These are phyloP conservation scores for Phytophthora aleatoria DNA, from an alignment of 352 stramenopile species.

Conservation along the genomic window DNA sequence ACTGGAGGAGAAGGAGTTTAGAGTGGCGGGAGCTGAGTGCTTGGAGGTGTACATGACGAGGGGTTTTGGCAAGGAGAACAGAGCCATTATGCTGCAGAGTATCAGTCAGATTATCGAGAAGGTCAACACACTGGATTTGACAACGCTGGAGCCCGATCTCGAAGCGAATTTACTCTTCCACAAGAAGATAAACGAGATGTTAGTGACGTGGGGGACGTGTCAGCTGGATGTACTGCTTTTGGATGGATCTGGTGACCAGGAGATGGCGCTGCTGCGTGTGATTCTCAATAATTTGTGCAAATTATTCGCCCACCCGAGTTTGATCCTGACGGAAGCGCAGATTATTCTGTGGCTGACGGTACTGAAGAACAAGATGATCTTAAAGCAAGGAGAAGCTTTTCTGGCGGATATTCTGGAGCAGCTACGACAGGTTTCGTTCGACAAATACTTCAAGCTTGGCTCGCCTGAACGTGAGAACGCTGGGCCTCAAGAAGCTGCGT, in stretches of 20 bases:
- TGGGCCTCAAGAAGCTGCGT: slow-evolving; percentile 35
- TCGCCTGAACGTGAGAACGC: slow-evolving; percentile 62
- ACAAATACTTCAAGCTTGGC: slow-evolving; percentile 83
- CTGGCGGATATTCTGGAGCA: slow-evolving; percentile 45
- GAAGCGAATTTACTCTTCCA: slow-evolving; percentile 66
- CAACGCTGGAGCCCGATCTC: slow-evolving; percentile 46
- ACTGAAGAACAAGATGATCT: slow-evolving; percentile 70
- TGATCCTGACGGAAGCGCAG: slow-evolving; percentile 72
- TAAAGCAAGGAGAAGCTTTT: slow-evolving; percentile 50
- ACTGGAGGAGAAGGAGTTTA: slow-evolving; percentile 59
- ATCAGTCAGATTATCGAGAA: slow-evolving; percentile 68
- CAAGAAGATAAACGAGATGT: slow-evolving; percentile 77
- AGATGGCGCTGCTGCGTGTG: slow-evolving; percentile 51
- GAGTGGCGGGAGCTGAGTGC: slow-evolving; percentile 63
- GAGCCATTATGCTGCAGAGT: slow-evolving; percentile 62
- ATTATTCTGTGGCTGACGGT: slow-evolving; percentile 76
- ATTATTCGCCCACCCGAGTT: slow-evolving; percentile 70
- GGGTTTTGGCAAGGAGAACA: slow-evolving; percentile 73
- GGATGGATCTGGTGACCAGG: slow-evolving; percentile 43
- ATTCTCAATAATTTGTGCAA: slow-evolving; percentile 56
- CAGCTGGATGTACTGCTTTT: slow-evolving; percentile 64
- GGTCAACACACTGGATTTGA: slow-evolving; percentile 50
- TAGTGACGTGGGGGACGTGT: slow-evolving; percentile 72
- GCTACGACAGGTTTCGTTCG: slow-evolving; percentile 65
- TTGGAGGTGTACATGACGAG: slow-evolving; percentile 74